Percentiles rank a stretch among this genome's conserved stretches.
Evolutionary conservation across 768 basidiomycete species (phyloP).

Genomic region (Mycena maculata): DNA sequence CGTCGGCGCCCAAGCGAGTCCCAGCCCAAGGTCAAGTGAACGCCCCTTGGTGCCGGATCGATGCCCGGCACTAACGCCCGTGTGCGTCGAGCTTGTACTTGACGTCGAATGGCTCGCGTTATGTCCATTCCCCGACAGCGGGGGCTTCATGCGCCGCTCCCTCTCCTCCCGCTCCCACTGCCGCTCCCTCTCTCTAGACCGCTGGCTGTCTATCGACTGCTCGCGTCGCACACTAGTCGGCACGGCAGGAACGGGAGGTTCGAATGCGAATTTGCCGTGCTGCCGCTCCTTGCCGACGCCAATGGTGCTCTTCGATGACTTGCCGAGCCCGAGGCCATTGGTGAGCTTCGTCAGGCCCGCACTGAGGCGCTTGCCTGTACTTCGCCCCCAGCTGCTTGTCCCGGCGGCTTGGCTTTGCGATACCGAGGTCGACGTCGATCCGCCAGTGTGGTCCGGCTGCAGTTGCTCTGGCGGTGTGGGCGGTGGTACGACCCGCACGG

Average conservation of each 20-base stretch:
- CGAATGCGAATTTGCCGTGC: constrained; percentile 75
- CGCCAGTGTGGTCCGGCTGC: constrained; percentile 52
- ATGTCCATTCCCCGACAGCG: constrained; percentile 28
- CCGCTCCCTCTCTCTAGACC: constrained; percentile 41
- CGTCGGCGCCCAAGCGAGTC: constrained; percentile 78
- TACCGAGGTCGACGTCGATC: constrained; percentile 55
- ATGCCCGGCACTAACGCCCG: constrained; percentile 50
- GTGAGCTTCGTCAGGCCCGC: constrained; percentile 64
- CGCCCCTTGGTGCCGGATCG: constrained; percentile 70
- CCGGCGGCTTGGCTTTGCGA: constrained; percentile 41
- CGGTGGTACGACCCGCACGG: constrained; percentile 35
- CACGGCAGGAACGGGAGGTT: constrained; percentile 71
- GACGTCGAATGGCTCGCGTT: constrained; percentile 29
- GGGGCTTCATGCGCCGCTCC: constrained; percentile 40
- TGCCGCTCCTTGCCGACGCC: constrained; percentile 50
- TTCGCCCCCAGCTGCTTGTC: constrained; percentile 34
- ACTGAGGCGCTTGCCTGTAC: constrained; percentile 61
- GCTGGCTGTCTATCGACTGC: constrained; percentile 25
- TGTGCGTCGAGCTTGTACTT: constrained; percentile 38
- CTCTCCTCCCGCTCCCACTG: constrained; percentile 45
- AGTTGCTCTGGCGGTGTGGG: constrained; percentile 41
- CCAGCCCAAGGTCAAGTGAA: constrained; percentile 77
- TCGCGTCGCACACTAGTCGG: constrained; percentile 37
- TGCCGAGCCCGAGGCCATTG: constrained; percentile 46
- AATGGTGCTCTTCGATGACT: constrained; percentile 44